phyloP scores from a whole-genome alignment of 2,329 filamentous ascomycete genomes.

The Moelleriella libera region DNA sequence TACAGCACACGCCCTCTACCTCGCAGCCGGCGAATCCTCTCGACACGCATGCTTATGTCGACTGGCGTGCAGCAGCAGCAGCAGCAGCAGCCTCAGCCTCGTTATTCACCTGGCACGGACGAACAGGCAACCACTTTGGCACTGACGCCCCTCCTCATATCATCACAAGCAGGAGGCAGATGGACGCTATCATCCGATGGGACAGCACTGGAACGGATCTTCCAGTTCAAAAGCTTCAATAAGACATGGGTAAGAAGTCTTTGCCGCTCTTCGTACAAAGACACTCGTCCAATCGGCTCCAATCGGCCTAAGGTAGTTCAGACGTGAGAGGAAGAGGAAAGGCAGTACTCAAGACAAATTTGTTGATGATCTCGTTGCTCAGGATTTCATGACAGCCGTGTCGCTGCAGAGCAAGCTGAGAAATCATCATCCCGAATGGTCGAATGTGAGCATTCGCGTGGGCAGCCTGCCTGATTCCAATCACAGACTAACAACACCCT shows the following conservation, averaged over 20 bases:
- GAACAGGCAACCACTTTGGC: slow-evolving; percentile 18
- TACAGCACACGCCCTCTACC: no score
- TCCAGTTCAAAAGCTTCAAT: slow-evolving; percentile 50
- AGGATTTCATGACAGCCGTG: slow-evolving; percentile 66
- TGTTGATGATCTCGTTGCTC: background rate
- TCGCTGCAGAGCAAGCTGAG: slow-evolving; percentile 52
- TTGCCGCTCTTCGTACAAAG: background rate
- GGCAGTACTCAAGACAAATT: background rate
- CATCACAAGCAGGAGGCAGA: slow-evolving; percentile 17
- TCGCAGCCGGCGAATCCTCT: no score
- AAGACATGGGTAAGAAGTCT: slow-evolving; percentile 41
- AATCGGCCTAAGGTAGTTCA: no score
- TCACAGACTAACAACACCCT: no score
- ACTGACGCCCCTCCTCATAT: slow-evolving; percentile 24
- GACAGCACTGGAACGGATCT: slow-evolving; percentile 42
- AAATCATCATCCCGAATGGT: slow-evolving; percentile 67
- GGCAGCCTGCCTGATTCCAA: no score
- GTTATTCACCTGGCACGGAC: slow-evolving; percentile 33
- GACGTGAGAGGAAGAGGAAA: background rate
- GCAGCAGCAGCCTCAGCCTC: slow-evolving; percentile 12
- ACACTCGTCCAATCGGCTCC: background rate
- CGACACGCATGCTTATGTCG: background rate
- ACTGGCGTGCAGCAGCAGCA: slow-evolving; percentile 1
- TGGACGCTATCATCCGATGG: slow-evolving; percentile 39
- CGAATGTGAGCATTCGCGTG: slow-evolving; percentile 37